A percentile compares a stretch with the other conserved stretches of the same genome.
Evolutionary conservation across 148 eudicot genomes (phyloP).

Genomic region (Camellia sinensis): DNA sequence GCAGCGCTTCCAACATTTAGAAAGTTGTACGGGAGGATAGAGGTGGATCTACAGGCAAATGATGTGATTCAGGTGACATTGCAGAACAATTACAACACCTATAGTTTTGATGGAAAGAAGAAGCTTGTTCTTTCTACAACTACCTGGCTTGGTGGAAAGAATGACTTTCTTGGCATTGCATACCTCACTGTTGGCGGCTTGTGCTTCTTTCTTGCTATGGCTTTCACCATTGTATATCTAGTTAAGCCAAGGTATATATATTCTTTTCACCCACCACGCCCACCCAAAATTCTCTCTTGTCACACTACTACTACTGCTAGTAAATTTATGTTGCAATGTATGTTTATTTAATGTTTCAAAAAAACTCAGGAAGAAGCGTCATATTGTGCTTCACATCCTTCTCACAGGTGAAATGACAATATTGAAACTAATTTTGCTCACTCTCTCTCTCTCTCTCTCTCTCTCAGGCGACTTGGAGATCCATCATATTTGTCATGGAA

Average conservation of each 20-base stretch:
- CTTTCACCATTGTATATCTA: conserved; percentile 77
- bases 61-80: conserved; percentile 53
- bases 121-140: conserved; percentile 92
- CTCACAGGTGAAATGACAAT: neutral
- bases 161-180: conserved; percentile 92
- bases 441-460: neutral
- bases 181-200: conserved; percentile 88
- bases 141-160: conserved; percentile 96
- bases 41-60: conserved; percentile 51
- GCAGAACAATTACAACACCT: conserved; percentile 72
- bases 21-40: conserved; percentile 83
- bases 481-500: conserved; percentile 55
- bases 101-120: conserved; percentile 91
- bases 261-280: neutral
- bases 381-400: neutral
- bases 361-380: neutral
- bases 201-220: conserved; percentile 75
- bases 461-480: conserved; percentile 66
- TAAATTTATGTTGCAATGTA: neutral
- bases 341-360: neutral
- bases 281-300: no score
- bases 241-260: conserved; percentile 73
- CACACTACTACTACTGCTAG: neutral
- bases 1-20: conserved; percentile 99
- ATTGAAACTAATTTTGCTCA: neutral